Evolutionary conservation across 2,329 filamentous ascomycete species (phyloP), one percentile per base, ranked within the genome.

Genomic region (Pestalotiopsis sp.): DNA sequence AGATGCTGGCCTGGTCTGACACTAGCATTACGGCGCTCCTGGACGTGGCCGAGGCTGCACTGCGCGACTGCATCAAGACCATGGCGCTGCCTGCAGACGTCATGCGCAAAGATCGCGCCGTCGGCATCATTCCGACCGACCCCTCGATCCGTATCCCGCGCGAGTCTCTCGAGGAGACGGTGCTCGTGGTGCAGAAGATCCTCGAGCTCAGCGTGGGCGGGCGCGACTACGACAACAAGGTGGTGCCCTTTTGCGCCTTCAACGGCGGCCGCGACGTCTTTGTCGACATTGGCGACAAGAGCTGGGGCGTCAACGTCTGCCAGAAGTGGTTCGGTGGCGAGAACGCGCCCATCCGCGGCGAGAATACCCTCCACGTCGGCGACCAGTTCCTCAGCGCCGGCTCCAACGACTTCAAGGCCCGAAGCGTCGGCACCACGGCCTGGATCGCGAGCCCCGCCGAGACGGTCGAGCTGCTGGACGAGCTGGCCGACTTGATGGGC

Each of bases 211-310:
- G 91, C 56, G 83, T 87, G 1, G 92, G 92, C 38, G 92, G 70
- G 17, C 68, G 70, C 23, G 69, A 74, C 67, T 73, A 71, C 69
- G 71, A 71, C 66, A 76, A 74, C 71, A 71, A 72, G 25, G 75
- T 70, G 27, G 83, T 99, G 39, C 96, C 96, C 0, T 99, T 98
- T 78, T 99, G 96, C 78, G 96, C 96, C 25, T 99, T 99, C 85
- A 99, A 99, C 80, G 96, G 95, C 67, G 96, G 96, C 12, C 95
- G 96, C 71, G 96, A 99, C 79, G 94, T 98, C 57, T 99, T 99
- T 81, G 95, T 99, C 67, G 96, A 99, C 79, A 98, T 99, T 76
- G 96, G 96, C 68, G 96, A 99, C 83, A 99, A 99, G 83, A 94
- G 92, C 66, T 97, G 95, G 92, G 96, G 96, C 72, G 96, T 99